phyloP scores from a whole-genome alignment of 257 asterid genomes.

The Scutellaria galericulata region DNA sequence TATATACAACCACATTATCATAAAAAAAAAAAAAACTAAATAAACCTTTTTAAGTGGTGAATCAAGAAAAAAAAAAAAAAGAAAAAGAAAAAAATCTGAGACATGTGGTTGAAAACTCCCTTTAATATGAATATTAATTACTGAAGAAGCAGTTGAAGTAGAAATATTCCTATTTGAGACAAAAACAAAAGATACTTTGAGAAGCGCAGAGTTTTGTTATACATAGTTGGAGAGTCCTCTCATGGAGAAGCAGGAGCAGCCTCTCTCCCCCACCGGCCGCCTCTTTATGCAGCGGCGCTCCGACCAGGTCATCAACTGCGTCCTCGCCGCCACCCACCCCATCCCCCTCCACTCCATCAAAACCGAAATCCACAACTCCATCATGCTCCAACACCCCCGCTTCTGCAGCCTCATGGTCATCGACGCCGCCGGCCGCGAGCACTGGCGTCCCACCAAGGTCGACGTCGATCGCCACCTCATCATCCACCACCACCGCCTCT shows the following conservation, averaged over 20 bases:
- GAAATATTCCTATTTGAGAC: background rate
- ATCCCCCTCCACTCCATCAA: slow-evolving; percentile 52
- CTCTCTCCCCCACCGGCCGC: slow-evolving; percentile 78
- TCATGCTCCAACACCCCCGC: slow-evolving; percentile 63
- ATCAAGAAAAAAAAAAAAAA: no score
- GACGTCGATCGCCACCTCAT: slow-evolving; percentile 65
- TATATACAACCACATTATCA: no score
- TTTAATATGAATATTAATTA: no score
- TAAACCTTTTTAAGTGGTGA: no score
- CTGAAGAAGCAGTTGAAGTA: no score
- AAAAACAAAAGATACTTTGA: background rate
- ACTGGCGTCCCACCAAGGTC: slow-evolving; percentile 64
- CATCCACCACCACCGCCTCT: slow-evolving; percentile 40
- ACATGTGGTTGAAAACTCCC: no score
- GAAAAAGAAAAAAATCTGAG: no score
- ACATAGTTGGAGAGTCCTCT: no score
- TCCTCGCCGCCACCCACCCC: slow-evolving; percentile 43
- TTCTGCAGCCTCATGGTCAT: slow-evolving; percentile 71
- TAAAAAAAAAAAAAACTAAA: no score
- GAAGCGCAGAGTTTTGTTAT: no score
- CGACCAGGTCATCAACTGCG: slow-evolving; percentile 58
- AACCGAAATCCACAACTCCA: slow-evolving; percentile 46
- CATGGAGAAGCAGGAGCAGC: slow-evolving; percentile 50
- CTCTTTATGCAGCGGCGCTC: slow-evolving; percentile 55
- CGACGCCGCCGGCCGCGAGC: slow-evolving; percentile 60